A percentile compares a stretch with the other conserved stretches of the same genome.
phyloP scores from a whole-genome alignment of 1,284 basidiomycete genomes.

The Ustilago nuda region DNA sequence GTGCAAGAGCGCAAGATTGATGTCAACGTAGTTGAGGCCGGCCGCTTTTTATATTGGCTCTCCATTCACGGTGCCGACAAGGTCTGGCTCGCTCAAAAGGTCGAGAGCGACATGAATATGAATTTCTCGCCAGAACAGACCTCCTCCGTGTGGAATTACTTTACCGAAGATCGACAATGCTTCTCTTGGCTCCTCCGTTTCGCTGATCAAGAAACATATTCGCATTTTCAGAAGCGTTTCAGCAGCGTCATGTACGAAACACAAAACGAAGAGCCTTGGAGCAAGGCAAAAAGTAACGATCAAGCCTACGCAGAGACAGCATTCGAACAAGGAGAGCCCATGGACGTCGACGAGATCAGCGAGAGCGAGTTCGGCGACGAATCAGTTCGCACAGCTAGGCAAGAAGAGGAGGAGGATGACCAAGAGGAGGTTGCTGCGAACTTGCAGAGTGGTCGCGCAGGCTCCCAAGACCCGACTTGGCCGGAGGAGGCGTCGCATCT shows the following conservation, averaged over 20 bases:
- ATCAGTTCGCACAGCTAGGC: slow-evolving; percentile 37
- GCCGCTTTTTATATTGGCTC: slow-evolving; percentile 75
- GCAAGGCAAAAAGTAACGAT: slow-evolving; percentile 76
- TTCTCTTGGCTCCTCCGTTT: slow-evolving; percentile 89
- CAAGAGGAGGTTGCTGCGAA: slow-evolving; percentile 74
- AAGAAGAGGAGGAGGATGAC: slow-evolving; percentile 71
- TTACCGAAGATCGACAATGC: slow-evolving; percentile 74
- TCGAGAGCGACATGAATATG: slow-evolving; percentile 72
- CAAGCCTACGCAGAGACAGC: slow-evolving; percentile 74
- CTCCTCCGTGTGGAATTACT: slow-evolving; percentile 85
- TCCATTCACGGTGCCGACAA: slow-evolving; percentile 71
- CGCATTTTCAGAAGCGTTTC: slow-evolving; percentile 77
- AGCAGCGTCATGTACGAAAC: slow-evolving; percentile 84
- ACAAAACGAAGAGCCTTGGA: slow-evolving; percentile 80
- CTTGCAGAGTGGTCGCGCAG: slow-evolving; percentile 32
- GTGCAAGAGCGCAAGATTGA: slow-evolving; percentile 78
- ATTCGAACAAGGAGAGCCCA: slow-evolving; percentile 81
- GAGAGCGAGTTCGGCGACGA: slow-evolving; percentile 55
- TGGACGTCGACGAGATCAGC: slow-evolving; percentile 71
- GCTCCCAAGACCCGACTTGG: slow-evolving; percentile 29
- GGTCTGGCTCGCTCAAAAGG: slow-evolving; percentile 78
- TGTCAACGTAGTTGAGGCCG: slow-evolving; percentile 77
- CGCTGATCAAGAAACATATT: slow-evolving; percentile 74
- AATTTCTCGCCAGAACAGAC: slow-evolving; percentile 63
- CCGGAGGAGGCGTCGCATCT: slow-evolving; percentile 45